Evolutionary conservation across 495 filamentous ascomycete species (phyloP).

Genomic region (Tirmania nivea): DNA sequence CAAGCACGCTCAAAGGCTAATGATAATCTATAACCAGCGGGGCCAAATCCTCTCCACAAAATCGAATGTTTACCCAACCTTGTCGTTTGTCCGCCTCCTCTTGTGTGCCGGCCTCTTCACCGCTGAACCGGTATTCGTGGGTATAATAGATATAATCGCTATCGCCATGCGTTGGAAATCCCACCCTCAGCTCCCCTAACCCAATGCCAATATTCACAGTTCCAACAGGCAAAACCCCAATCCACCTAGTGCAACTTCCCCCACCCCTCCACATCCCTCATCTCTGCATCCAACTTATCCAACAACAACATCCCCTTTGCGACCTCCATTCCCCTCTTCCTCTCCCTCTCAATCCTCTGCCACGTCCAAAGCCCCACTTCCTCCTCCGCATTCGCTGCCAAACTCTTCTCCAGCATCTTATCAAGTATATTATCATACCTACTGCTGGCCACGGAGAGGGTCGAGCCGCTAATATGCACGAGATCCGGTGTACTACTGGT

Average conservation of each 20-base stretch:
- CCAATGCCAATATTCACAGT: no score
- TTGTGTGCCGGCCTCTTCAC: no score
- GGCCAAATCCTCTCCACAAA: no score
- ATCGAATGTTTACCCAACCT: no score
- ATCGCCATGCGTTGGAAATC: no score
- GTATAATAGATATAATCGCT: no score
- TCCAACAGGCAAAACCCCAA: no score
- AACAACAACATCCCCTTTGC: conserved; percentile 31
- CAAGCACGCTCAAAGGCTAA: no score
- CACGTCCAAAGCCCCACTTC: conserved; percentile 25
- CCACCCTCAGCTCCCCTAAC: no score
- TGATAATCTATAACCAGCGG: no score
- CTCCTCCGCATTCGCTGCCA: not conserved
- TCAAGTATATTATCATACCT: conserved; percentile 3
- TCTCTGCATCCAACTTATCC: conserved; percentile 26
- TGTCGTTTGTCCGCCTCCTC: no score
- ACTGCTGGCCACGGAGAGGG: not conserved
- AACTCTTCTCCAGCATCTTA: not conserved
- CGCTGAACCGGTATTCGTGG: no score
- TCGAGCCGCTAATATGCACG: not conserved
- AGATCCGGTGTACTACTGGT: not conserved
- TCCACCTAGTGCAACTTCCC: conserved; percentile 8
- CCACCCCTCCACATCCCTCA: conserved; percentile 24
- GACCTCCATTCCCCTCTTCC: conserved; percentile 31
- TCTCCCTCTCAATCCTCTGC: conserved; percentile 35